Evolutionary conservation across 305 asterid genomes (phyloP).

Genomic region (Fraxinus paxiana): DNA sequence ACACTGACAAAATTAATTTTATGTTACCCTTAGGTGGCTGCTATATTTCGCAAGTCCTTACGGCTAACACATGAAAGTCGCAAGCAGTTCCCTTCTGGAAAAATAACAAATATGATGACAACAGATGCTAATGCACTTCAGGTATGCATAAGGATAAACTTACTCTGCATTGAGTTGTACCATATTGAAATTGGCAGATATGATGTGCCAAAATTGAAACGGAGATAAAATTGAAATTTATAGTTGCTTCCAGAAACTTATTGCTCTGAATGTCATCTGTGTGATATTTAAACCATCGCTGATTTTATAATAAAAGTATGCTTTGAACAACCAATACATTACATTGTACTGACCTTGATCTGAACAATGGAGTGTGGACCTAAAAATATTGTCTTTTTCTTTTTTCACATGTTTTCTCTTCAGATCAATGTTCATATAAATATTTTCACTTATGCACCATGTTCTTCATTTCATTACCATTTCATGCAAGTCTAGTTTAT

Average conservation of each 20-base stretch:
- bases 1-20: not conserved
- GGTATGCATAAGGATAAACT: conserved; percentile 41
- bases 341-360: not conserved
- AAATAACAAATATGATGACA: conserved; percentile 83
- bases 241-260: not conserved
- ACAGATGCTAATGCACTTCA: conserved; percentile 93
- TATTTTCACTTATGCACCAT: not conserved
- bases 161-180: conserved; percentile 13
- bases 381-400: not conserved
- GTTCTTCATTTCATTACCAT: not conserved
- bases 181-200: not conserved
- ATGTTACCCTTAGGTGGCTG: conserved; percentile 61
- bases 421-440: not conserved
- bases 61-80: conserved; percentile 76
- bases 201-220: not conserved
- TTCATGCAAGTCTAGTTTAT: not conserved
- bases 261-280: not conserved
- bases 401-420: not conserved
- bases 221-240: not conserved
- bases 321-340: not conserved
- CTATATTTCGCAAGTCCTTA: conserved; percentile 75
- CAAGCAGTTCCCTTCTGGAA: conserved; percentile 82
- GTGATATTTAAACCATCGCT: not conserved
- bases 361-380: not conserved
- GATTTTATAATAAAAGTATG: not conserved